Conservation (phyloP, 2,329 filamentous ascomycete species). For the Penicillium capsulatum region DNA sequence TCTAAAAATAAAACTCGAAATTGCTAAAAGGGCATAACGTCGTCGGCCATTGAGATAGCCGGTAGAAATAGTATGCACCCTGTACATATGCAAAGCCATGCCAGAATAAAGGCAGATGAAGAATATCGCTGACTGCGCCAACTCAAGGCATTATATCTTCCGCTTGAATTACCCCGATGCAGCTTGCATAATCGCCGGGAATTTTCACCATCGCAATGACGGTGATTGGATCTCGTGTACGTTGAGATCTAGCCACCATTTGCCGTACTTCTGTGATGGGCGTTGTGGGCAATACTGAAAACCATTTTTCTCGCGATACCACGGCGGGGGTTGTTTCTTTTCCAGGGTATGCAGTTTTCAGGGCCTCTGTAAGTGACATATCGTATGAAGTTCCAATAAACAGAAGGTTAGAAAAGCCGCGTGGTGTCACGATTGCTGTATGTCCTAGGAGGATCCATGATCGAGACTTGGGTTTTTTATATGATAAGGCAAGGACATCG, state of each 20-base stretch:
- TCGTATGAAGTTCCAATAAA: too few relatives aligned
- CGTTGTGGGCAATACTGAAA: slow-evolving; percentile 55
- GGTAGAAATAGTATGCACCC: slow-evolving; percentile 8
- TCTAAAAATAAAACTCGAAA: neutral
- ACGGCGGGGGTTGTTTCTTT: too few relatives aligned
- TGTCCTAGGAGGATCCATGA: too few relatives aligned
- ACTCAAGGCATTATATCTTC: slow-evolving; percentile 28
- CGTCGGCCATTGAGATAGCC: slow-evolving; percentile 4
- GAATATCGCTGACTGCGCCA: slow-evolving; percentile 2
- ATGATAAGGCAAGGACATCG: slow-evolving; percentile 61
- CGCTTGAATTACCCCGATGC: slow-evolving; percentile 31
- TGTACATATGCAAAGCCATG: slow-evolving; percentile 11
- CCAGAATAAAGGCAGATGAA: slow-evolving; percentile 1
- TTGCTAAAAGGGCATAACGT: slow-evolving; percentile 15
- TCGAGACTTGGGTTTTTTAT: too few relatives aligned
- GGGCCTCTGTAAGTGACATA: too few relatives aligned
- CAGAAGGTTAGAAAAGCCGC: too few relatives aligned
- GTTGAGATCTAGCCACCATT: slow-evolving; percentile 17
- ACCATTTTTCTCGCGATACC: slow-evolving; percentile 53
- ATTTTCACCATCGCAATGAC: slow-evolving; percentile 34
- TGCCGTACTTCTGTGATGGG: slow-evolving; percentile 50
- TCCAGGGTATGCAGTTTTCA: too few relatives aligned
- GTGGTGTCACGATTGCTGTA: too few relatives aligned
- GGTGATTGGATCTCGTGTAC: slow-evolving; percentile 11
- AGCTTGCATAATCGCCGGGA: slow-evolving; percentile 13